Evolutionary conservation across 2,329 filamentous ascomycete genomes (phyloP), one percentile per base, ranked within the genome.

Genomic region (Talaromyces sp.): DNA sequence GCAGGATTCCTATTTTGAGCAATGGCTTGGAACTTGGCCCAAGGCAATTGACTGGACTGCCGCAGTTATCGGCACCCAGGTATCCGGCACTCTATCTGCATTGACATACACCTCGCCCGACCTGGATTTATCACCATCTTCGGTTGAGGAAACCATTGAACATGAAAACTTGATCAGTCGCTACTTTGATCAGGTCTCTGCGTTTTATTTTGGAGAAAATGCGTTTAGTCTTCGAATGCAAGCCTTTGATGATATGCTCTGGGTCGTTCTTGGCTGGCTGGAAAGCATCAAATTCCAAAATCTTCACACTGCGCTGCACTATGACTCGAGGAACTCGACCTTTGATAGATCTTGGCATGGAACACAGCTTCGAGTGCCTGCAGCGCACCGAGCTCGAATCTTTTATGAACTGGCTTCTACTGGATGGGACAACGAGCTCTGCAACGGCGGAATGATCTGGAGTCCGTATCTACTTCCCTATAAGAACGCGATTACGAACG

Each of bases 401-500:
- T 97, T 97, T 76, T 96, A 93, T 83, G 89, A 93, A 32, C 78
- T 96, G 42, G 90, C 91, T 5, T 83, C 85, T 5, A 78, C 82
- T 11, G 92, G 93, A 5, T 98, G 93, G 92, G 90, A 96, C 70
- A 89, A 85, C 25, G 82, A 81, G 27, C 82, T 96, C 5, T 98
- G 93, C 69, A 84, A 84, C 4, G 93, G 93, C 25, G 93, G 93
- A 52, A 96, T 98, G 90, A 84, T 87, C 15, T 98, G 93, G 93
- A 96, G 90, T 66, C 91, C 91, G 2, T 84, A 85, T 39, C 78
- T 93, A 30, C 75, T 82, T 44, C 92, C 92, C 0, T 98, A 97
- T 79, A 98, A 97, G 72, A 98, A 98, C 70, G 92, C 93, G 65
- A 96, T 98, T 68, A 98, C 93, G 32, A 97, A 97, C 70, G 87